A percentile compares a stretch with the other conserved stretches of the same genome.
Conservation (phyloP, 2,329 filamentous ascomycete species). For the Neofusicoccum cordaticola region DNA sequence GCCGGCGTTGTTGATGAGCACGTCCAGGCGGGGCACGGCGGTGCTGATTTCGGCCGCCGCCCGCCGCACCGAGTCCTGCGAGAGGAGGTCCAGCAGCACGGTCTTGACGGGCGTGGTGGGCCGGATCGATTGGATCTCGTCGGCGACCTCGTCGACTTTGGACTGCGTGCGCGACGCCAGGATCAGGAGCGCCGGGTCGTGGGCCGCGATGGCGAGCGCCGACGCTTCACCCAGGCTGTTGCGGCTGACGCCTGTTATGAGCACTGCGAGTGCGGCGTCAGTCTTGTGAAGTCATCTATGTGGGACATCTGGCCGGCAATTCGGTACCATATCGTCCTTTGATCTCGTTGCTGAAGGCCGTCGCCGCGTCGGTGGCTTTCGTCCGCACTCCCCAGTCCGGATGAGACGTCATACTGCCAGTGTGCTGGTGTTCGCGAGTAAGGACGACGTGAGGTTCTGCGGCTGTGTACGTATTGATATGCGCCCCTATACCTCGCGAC, state of each 20-base stretch:
- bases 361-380: slow-evolving; percentile 31
- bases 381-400: slow-evolving; percentile 32
- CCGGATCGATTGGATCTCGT: slow-evolving; percentile 32
- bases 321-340: slow-evolving; percentile 27
- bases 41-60: slow-evolving; percentile 33
- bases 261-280: neutral
- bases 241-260: slow-evolving; percentile 29
- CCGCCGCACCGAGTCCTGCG: slow-evolving; percentile 32
- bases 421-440: neutral
- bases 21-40: slow-evolving; percentile 37
- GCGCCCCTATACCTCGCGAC: neutral
- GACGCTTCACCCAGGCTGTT: slow-evolving; percentile 31
- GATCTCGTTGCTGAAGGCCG: slow-evolving; percentile 29
- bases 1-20: slow-evolving; percentile 42
- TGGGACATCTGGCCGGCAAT: too few relatives aligned
- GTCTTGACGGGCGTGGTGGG: slow-evolving; percentile 35
- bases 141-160: slow-evolving; percentile 41
- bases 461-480: neutral
- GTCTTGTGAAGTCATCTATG: neutral
- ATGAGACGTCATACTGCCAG: slow-evolving; percentile 28
- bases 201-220: slow-evolving; percentile 28
- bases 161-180: slow-evolving; percentile 42
- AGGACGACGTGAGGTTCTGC: neutral
- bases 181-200: slow-evolving; percentile 29
- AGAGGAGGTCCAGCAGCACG: slow-evolving; percentile 35